Evolutionary conservation across 1,284 basidiomycete species (phyloP), one percentile per base, ranked within the genome.

Genomic region (Ustilago curta): DNA sequence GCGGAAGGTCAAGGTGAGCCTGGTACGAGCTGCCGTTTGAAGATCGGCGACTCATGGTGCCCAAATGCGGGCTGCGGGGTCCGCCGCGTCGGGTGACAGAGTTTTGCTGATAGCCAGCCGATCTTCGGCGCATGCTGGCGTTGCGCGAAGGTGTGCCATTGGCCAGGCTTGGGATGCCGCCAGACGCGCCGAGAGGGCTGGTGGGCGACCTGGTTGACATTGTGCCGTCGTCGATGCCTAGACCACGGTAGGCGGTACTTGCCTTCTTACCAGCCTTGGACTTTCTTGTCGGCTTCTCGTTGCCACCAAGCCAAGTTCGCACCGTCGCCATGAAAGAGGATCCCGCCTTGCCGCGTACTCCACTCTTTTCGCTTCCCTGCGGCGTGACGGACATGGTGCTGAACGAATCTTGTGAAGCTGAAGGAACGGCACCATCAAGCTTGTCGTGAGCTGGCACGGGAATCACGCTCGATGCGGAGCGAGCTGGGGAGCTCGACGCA

Each of bases 231-330:
- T 66, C 65, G 29, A 68, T 56, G 3, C 70, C 70, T 1, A 73
- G 53, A 16, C 65, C 61, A 19, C 54, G 64, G 19, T 58, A 49
- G 11, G 62, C 56, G 5, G 82, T 91, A 75, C 92, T 90, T 4
- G 35, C 45, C 60, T 90, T 89, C 85, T 96, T 93, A 90, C 61
- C 53, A 12, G 44, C 37, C 51, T 90, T 89, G 85, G 95, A 93
- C 83, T 93, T 93, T 86, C 96, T 93, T 78, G 89, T 89, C 23
- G 72, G 71, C 59, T 78, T 77, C 84, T 91, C 91, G n/a, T 94
- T 94, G 55, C 92, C 87, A 53, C 89, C 93, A 11, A 93, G 93
- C 60, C 95, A 89, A 2, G 96, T 96, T 16, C 96, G 94, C 21
- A 99, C 80, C 6, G 80, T 79, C 21, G 71, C 59, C 42, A 82